Base-by-base conservation (phyloP, 2,329 filamentous ascomycete species). In the Chrysoporthe puriensis region DNA sequence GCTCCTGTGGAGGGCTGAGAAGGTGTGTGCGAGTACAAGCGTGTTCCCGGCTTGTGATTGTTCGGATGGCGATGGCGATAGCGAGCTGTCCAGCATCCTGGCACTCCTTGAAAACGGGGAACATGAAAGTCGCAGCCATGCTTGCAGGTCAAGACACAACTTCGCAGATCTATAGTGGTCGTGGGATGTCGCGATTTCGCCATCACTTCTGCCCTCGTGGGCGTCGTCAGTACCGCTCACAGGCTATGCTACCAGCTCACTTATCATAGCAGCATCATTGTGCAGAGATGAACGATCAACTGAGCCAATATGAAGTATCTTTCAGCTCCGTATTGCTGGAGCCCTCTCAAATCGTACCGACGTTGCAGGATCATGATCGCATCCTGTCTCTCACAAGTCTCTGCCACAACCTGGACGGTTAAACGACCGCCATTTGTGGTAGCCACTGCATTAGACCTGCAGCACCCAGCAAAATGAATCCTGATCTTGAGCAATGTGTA, bases 401-500 rank as follows among this genome's bases (percentile, higher is more conserved):
- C 50, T 42, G 56, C 56, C 40, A 42, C 36, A 42, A 9, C 36
- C 18, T 58, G 34, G 18, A 42, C 16, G 2, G 13, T 14, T 26
- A 8, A 54, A 54, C 4, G 34, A 42, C 56, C 56, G 21, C 54
- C 54, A 6, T n/a, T 34, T 34, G 50, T 34, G 56, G 56, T 14
- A 58, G 56, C 9, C 34, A 58, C 36, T 58, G 56, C 56, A 58
- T 21, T 32, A 61, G 21, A 60, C n/a, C 42, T 61, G 58, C 58
- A 46, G 14, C 18, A 6, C 16, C 42, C 32, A 32, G 58, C 40
- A 46, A 61, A 8, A 46, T 4, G 16, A 61, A 34, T 32, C 58
- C 21, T n/a, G 32, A 21, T n/a, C 21, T 34, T 34, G 43, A 8
- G 13, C 43, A 61, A 11, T 32, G 42, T 32, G 16, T 7, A 36